Evolutionary conservation across 345 rosid genomes (phyloP), one percentile per base, ranked within the genome.

Genomic region (Cardamine chenopodiifolia): DNA sequence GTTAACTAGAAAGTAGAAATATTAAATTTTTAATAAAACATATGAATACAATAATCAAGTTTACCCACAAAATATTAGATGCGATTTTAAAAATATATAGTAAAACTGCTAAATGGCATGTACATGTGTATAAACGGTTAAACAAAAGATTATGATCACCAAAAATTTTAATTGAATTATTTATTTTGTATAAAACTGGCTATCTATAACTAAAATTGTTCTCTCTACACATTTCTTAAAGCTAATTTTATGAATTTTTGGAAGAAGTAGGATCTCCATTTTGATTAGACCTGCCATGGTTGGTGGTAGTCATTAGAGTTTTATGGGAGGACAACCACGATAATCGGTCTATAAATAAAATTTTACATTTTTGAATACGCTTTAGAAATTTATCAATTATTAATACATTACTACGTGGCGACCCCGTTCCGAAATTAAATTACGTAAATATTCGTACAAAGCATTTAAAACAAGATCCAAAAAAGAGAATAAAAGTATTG

Each of bases 371-470:
- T 53, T 7, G 6, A n/a, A 14, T 25, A 25, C 12, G 26, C 4
- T 7, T 28, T 14, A 14, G 11, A 12, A 61, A 42, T 8, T 23
- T 12, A 25, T 26, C 39, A 26, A 25, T 5, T 63, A 5, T 10
- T 26, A 10, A 25, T 26, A 25, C 39, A 44, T 63, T 62, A 34
- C 8, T 17, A 34, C 35, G 13, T 42, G 68, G 23, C 7, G 4
- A 45, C 3, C 25, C 32, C 32, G 39, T 13, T 26, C 18, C 55
- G 20, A 47, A 65, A 18, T 65, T 11, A 65, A 18, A 10, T 29
- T 48, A 47, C 56, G 40, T 63, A 63, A 22, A 22, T 40, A 10
- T 64, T 47, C 42, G 48, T 66, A 49, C 34, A 37, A 14, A 52
- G 31, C 23, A 50, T 52, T 66, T 15, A 15, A 23, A 3, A 53